These are phyloP conservation scores for Phlegmacium glaucopus DNA, from an alignment of 768 basidiomycete genomes.

Conservation along the genomic window DNA sequence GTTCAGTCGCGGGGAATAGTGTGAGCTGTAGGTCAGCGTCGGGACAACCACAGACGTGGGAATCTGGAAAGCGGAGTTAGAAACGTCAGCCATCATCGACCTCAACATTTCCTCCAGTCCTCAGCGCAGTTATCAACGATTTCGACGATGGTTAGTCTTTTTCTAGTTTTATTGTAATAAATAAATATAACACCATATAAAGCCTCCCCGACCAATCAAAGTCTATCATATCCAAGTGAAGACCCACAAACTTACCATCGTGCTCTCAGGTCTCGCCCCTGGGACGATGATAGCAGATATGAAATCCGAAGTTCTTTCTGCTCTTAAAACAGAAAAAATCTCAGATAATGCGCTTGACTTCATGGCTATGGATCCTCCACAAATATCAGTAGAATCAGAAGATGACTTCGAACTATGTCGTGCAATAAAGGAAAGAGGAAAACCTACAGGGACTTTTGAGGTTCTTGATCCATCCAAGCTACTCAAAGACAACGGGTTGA, in stretches of 20 bases:
- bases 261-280: slow-evolving; percentile 49
- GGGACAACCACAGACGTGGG: slow-evolving; percentile 8
- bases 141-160: too few relatives aligned
- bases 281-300: slow-evolving; percentile 52
- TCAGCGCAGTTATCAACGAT: too few relatives aligned
- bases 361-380: slow-evolving; percentile 22
- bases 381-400: slow-evolving; percentile 16
- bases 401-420: slow-evolving; percentile 67
- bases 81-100: neutral
- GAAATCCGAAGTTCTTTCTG: slow-evolving; percentile 62
- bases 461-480: slow-evolving; percentile 40
- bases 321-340: slow-evolving; percentile 52
- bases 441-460: slow-evolving; percentile 50
- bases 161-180: too few relatives aligned
- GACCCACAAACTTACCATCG: slow-evolving; percentile 67
- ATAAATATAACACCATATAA: neutral
- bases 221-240: slow-evolving; percentile 68
- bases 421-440: slow-evolving; percentile 48
- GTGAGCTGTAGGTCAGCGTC: slow-evolving; percentile 6
- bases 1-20: slow-evolving; percentile 11
- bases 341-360: slow-evolving; percentile 27
- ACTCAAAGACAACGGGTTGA: slow-evolving; percentile 47
- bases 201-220: slow-evolving; percentile 57
- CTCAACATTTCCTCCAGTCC: neutral
- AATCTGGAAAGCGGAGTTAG: neutral